Base-by-base conservation (phyloP, 768 basidiomycete species). In the Panaeolus papilionaceus region DNA sequence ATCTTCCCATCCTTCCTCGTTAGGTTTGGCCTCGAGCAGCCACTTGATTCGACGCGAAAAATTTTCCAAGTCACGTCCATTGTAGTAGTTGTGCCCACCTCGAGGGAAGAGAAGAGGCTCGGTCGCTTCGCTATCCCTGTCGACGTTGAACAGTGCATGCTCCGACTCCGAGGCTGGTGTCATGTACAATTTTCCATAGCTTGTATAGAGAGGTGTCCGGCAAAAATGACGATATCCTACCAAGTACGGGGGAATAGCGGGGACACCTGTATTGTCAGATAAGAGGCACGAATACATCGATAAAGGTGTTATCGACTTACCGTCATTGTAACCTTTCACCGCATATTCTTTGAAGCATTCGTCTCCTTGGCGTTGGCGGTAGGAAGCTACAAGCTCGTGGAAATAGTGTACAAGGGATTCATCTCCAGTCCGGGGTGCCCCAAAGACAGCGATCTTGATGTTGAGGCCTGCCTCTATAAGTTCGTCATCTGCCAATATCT, bases 21-120 rank as follows among this genome's bases (percentile, higher is more conserved):
- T 65, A 28, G 76, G 75, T 64, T 79, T 75, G 26, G 82, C 73
- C 66, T 79, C 75, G 23, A 78, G 74, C 11, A 87, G 72, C 85
- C 83, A 86, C 14, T 71, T 66, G 65, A 85, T 78, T 63, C 85
- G 78, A 14, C 80, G 78, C 14, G 76, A 40, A 10, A 84, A 73
- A 63, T 77, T 78, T 71, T 89, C 87, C 73, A 86, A 77, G 71
- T 89, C 85, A 39, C 86, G 79, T 16, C 81, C 80, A 66, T 84
- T 86, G 74, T 89, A 89, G 73, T 89, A 90, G 69, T 88, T 88
- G 73, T 90, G 88, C 2, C 89, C 88, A 12, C 88, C 88, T 38
- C 80, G 79, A 23, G 87, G 86, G 69, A 84, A 81, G 16, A 79
- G 65, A n/a, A 68, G 64, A 1, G 61, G 63, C 3, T 67, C 54